Base-by-base conservation (phyloP, 495 filamentous ascomycete genomes). In the Glonium stellatum region DNA sequence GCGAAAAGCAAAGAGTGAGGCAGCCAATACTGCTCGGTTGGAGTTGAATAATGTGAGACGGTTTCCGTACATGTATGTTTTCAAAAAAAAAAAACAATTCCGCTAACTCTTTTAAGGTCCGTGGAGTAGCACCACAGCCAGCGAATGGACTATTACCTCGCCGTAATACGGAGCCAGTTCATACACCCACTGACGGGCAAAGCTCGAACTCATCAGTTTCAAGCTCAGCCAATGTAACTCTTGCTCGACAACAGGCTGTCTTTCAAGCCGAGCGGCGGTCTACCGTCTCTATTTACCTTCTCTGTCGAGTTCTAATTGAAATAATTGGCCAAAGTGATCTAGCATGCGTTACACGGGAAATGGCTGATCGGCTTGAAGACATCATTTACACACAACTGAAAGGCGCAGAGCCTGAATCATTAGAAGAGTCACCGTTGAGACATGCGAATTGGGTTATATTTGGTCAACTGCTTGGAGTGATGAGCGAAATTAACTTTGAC, bases 361-460 rank as follows among this genome's bases (percentile, higher is more conserved):
- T 95, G 86, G 89, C 89, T 52, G 87, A 89, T 50, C 89, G 88
- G 53, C 78, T 98, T 15, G 92, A 97, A 71, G 88, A 86, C 48
- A 95, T 97, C 50, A 95, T 97, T 53, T 98, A 97, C 71, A 85
- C 86, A 35, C 92, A 96, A 69, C 75, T 98, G 18, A 91, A 88
- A 68, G 85, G 82, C 18, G 86, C 88, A n/a, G 91, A 97, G 48
- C 84, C 87, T 0, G 89, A 96, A 6, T 84, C 87, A 66, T 79
- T 97, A 13, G 77, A 84, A 19, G 79, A 80, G 11, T 96, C 90
- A 1, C 83, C 88, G 5, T 80, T 96, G 8, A 86, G 89, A 60
- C 82, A 91, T 75, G 87, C 93, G 15, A 97, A 97, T 70, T 97
- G 93, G 93, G 86, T 87, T 56, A 85, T 97, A 12, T 96, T 95